A percentile compares a stretch with the other conserved stretches of the same genome.
These are phyloP conservation scores for Agaricus subrufescens DNA, from an alignment of 768 basidiomycete species.

Conservation along the genomic window DNA sequence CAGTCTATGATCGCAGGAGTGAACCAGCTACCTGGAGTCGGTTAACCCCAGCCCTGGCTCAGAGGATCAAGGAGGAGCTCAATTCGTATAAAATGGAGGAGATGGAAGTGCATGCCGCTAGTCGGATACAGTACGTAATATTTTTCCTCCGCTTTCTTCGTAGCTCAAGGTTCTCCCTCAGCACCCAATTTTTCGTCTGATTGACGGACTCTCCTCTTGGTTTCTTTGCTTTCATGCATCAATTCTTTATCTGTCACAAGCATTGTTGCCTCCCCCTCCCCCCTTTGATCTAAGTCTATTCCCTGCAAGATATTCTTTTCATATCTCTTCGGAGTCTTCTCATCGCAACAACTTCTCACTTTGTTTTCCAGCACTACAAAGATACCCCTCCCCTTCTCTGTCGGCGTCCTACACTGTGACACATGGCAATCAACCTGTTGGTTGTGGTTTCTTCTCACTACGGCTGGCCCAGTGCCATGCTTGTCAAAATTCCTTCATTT, in stretches of 20 bases:
- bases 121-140: slow-evolving; percentile 77
- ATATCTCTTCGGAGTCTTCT: slow-evolving; percentile 9
- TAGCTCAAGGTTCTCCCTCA: slow-evolving; percentile 21
- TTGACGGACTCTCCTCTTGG: slow-evolving; percentile 22
- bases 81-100: slow-evolving; percentile 99
- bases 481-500: neutral
- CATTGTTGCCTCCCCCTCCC: slow-evolving; percentile 17
- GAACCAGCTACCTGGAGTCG: slow-evolving; percentile 98
- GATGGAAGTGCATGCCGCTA: slow-evolving; percentile 96
- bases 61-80: slow-evolving; percentile 96
- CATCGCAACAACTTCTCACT: neutral
- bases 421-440: neutral
- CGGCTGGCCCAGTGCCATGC: slow-evolving; percentile 7
- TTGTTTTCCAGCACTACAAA: neutral
- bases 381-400: neutral
- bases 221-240: slow-evolving; percentile 20
- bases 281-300: slow-evolving; percentile 22
- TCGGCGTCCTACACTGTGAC: neutral
- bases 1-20: slow-evolving; percentile 90
- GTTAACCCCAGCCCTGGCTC: slow-evolving; percentile 89
- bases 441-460: neutral
- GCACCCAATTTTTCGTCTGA: slow-evolving; percentile 89
- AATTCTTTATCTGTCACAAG: slow-evolving; percentile 18
- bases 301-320: slow-evolving; percentile 14
- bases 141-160: neutral